Percentiles rank a stretch among this genome's conserved stretches.
Evolutionary conservation across 177 flowering plant species (phyloP).

Genomic region (Vitis hybrid): DNA sequence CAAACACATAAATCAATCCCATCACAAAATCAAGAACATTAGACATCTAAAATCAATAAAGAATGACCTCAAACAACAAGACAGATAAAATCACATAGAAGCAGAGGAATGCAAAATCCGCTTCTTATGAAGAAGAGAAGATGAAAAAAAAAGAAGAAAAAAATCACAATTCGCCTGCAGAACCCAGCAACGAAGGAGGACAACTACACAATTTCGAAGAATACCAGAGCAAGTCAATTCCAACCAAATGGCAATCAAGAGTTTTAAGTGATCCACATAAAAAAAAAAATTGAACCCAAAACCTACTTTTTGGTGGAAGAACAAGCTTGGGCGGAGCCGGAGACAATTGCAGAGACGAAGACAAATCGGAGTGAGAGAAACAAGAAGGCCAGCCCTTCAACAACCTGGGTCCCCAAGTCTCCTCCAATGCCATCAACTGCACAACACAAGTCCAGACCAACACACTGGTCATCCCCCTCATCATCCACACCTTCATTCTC

Average conservation of each 20-base stretch:
- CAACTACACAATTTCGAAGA: too few relatives aligned
- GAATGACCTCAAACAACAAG: too few relatives aligned
- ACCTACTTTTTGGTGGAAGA: conserved; percentile 49
- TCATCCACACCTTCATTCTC: conserved; percentile 41
- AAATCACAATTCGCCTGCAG: too few relatives aligned
- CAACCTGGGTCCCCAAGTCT: conserved; percentile 41
- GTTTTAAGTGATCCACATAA: neutral
- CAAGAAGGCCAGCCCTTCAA: conserved; percentile 51
- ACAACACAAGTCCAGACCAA: conserved; percentile 51
- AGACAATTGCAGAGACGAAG: conserved; percentile 7
- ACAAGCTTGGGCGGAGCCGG: conserved; percentile 17
- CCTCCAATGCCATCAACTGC: conserved; percentile 46
- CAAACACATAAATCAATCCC: too few relatives aligned
- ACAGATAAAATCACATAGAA: too few relatives aligned
- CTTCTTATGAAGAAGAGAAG: too few relatives aligned
- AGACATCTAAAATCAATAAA: too few relatives aligned
- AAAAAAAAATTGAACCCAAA: neutral
- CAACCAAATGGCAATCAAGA: neutral
- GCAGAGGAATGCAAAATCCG: too few relatives aligned
- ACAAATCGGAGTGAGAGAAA: conserved; percentile 15
- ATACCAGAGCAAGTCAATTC: neutral
- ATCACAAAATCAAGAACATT: too few relatives aligned
- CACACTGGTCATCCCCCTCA: conserved; percentile 35
- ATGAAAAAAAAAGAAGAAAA: too few relatives aligned
- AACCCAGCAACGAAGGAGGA: too few relatives aligned